These are phyloP conservation scores for Botrytis fragariae DNA, from an alignment of 2,329 filamentous ascomycete genomes.

Conservation along the genomic window DNA sequence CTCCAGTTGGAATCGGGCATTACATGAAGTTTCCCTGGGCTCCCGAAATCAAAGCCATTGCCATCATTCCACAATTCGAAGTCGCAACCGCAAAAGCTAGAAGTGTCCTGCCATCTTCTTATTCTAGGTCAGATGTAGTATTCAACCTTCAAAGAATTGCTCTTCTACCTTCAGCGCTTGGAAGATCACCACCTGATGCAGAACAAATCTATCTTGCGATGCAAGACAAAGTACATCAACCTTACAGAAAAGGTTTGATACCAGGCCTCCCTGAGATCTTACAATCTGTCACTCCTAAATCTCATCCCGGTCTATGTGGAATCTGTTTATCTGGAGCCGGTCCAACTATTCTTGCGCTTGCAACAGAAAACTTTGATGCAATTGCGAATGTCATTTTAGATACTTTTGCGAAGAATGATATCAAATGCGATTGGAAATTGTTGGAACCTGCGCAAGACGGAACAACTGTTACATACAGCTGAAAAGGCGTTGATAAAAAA, in stretches of 20 bases:
- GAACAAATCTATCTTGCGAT: constrained; percentile 96
- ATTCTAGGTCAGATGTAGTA: constrained; percentile 75
- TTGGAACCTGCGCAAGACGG: constrained; percentile 80
- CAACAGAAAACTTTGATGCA: constrained; percentile 81
- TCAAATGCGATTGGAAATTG: constrained; percentile 82
- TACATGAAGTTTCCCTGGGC: constrained; percentile 96
- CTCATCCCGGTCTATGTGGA: constrained; percentile 83
- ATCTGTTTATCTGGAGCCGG: constrained; percentile 95
- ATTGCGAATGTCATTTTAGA: constrained; percentile 79
- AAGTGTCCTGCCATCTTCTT: constrained; percentile 76
- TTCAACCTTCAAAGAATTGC: constrained; percentile 96
- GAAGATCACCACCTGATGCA: constrained; percentile 84
- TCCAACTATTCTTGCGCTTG: constrained; percentile 89
- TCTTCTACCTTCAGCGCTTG: constrained; percentile 83
- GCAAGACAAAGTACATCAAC: constrained; percentile 98
- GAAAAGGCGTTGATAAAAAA: constrained; percentile 9
- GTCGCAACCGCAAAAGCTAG: constrained; percentile 92
- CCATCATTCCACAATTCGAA: constrained; percentile 94
- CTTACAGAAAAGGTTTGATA: constrained; percentile 87
- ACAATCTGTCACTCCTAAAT: constrained; percentile 82
- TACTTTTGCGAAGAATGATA: constrained; percentile 68
- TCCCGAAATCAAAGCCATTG: constrained; percentile 91
- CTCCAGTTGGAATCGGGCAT: constrained; percentile 89
- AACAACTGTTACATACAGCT: constrained; percentile 36
- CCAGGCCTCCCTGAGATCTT: constrained; percentile 90